Evolutionary conservation across 2,329 filamentous ascomycete genomes (phyloP).

Genomic region (Cercospora janseana): DNA sequence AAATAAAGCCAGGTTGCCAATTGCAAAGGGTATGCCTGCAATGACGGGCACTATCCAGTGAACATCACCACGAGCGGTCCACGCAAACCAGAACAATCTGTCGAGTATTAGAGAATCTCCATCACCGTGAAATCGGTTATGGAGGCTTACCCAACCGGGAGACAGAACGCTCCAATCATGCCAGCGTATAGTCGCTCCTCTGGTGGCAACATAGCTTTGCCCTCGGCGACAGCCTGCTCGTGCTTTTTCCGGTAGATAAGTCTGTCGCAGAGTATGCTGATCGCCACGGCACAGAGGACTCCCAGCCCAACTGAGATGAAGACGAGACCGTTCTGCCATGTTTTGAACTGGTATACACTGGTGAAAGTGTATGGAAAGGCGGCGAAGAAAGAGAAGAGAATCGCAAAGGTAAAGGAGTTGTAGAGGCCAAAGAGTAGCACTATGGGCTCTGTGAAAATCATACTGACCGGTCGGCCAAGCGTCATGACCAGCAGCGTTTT

Average conservation of each 20-base stretch:
- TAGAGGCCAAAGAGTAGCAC: constrained; percentile 36
- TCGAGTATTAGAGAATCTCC: constrained; percentile 8
- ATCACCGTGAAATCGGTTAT: not conserved
- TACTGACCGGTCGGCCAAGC: constrained; percentile 36
- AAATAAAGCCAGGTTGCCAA: constrained; percentile 38
- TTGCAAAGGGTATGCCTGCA: constrained; percentile 36
- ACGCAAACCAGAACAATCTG: constrained; percentile 43
- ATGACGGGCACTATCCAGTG: constrained; percentile 43
- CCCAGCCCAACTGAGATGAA: constrained; percentile 71
- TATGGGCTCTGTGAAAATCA: constrained; percentile 40
- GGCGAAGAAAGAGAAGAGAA: constrained; percentile 37
- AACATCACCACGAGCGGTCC: constrained; percentile 37
- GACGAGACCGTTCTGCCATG: constrained; percentile 73
- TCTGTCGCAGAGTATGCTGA: constrained; percentile 39
- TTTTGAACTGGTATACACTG: constrained; percentile 68
- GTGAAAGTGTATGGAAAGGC: constrained; percentile 53
- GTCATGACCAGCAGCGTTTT: constrained; percentile 37
- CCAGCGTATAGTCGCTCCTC: constrained; percentile 40
- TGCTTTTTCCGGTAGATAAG: constrained; percentile 40
- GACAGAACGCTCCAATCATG: constrained; percentile 38
- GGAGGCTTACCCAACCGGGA: constrained; percentile 33
- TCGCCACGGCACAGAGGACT: constrained; percentile 57
- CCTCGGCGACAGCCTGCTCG: constrained; percentile 31
- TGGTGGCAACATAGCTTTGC: constrained; percentile 30
- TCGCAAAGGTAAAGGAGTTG: constrained; percentile 35